These are phyloP conservation scores for Stylosanthes scabra DNA, from an alignment of 331 rosid species.

Conservation along the genomic window DNA sequence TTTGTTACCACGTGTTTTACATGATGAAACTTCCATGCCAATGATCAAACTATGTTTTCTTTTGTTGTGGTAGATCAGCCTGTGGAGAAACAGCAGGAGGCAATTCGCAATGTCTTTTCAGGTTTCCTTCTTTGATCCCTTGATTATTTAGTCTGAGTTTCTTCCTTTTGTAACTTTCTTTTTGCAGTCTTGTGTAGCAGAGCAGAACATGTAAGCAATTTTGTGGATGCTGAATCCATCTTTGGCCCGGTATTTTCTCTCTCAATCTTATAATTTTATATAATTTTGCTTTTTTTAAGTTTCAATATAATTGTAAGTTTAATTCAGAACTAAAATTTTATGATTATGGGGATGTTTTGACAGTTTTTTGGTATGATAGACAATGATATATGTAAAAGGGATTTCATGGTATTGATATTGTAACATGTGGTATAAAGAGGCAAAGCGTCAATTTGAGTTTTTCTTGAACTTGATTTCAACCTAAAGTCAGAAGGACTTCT, in stretches of 20 bases:
- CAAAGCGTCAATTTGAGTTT: conserved; percentile 11
- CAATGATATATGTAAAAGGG: not conserved
- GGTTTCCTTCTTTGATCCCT: conserved; percentile 49
- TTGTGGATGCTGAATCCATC: conserved; percentile 80
- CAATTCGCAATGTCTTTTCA: conserved; percentile 82
- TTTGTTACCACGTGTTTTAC: not conserved
- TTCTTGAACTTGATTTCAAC: conserved; percentile 20
- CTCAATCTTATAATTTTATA: not conserved
- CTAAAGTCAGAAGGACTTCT: conserved; percentile 4
- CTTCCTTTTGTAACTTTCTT: conserved; percentile 22
- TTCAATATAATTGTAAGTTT: not conserved
- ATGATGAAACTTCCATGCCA: conserved; percentile 25
- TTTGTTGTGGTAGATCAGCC: conserved; percentile 61
- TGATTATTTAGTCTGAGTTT: not conserved
- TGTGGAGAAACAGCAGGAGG: conserved; percentile 89
- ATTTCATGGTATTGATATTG: not conserved
- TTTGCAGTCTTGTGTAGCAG: conserved; percentile 79
- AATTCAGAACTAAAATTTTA: not conserved
- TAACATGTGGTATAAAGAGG: conserved; percentile 14
- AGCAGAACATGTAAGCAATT: conserved; percentile 92
- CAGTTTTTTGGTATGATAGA: not conserved
- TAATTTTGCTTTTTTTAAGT: not conserved
- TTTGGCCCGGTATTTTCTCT: conserved; percentile 74
- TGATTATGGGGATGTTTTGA: conserved; percentile 5
- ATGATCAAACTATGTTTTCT: conserved; percentile 27